These are phyloP conservation scores for Penicillium italicum DNA, from an alignment of 2,329 filamentous ascomycete species.

Conservation along the genomic window DNA sequence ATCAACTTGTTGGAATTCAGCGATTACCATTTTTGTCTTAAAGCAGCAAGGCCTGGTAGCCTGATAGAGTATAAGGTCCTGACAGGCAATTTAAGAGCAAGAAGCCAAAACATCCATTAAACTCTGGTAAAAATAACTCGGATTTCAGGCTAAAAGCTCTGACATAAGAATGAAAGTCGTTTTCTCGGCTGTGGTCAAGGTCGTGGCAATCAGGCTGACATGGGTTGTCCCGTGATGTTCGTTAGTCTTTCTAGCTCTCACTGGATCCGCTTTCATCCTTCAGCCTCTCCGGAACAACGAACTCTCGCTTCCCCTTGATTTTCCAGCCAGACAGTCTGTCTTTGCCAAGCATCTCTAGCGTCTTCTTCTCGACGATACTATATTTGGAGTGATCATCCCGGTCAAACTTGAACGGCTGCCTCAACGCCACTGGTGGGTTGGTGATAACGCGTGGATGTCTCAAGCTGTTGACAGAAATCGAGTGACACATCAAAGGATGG, in stretches of 20 bases:
- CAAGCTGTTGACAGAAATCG: conserved; percentile 49
- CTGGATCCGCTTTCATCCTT: conserved; percentile 30
- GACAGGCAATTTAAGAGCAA: not conserved
- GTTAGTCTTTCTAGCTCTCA: conserved; percentile 34
- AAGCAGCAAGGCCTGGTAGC: not conserved
- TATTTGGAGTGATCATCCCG: conserved; percentile 45
- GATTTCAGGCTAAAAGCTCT: conserved; percentile 4
- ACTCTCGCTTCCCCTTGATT: conserved; percentile 45
- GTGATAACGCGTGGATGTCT: conserved; percentile 52
- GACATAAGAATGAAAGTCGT: not conserved
- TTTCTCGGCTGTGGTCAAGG: not conserved
- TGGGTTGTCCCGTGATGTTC: not conserved
- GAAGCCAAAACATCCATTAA: not conserved
- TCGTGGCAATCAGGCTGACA: not conserved
- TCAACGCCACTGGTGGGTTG: conserved; percentile 52
- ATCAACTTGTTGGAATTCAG: not conserved
- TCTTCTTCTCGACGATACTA: conserved; percentile 53
- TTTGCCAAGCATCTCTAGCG: conserved; percentile 47
- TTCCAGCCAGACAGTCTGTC: conserved; percentile 49
- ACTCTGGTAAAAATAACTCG: not conserved
- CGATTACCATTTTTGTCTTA: not conserved
- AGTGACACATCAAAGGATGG: conserved; percentile 56
- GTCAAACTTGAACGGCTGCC: conserved; percentile 51
- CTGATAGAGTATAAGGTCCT: not conserved
- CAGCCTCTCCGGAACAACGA: conserved; percentile 47